These are phyloP conservation scores for Calonectria montana DNA, from an alignment of 2,329 filamentous ascomycete species.

Conservation along the genomic window DNA sequence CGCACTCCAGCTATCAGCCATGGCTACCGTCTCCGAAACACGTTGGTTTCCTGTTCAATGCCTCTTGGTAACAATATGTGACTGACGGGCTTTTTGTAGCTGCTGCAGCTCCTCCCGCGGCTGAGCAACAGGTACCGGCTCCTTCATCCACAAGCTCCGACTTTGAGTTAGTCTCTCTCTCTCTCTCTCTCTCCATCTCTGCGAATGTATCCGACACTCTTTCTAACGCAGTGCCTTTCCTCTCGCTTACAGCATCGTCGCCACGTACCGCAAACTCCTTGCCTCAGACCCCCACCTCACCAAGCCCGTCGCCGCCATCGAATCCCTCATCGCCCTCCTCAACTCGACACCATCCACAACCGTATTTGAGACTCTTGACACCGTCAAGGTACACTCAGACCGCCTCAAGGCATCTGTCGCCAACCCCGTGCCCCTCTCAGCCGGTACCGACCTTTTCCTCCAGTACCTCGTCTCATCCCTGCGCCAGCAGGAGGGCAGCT, in stretches of 20 bases:
- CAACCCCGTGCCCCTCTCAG: slow-evolving; percentile 92
- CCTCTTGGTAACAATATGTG: no score
- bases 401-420: slow-evolving; percentile 82
- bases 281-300: slow-evolving; percentile 83
- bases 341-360: slow-evolving; percentile 84
- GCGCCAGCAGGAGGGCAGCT: slow-evolving; percentile 67
- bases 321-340: slow-evolving; percentile 88
- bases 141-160: slow-evolving; percentile 26
- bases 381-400: slow-evolving; percentile 81
- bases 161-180: slow-evolving; percentile 41
- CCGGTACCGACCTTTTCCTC: slow-evolving; percentile 95
- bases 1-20: not conserved
- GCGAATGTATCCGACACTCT: not conserved
- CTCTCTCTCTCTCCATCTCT: no score
- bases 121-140: slow-evolving; percentile 34
- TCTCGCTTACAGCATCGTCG: slow-evolving; percentile 60
- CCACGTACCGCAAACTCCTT: slow-evolving; percentile 65
- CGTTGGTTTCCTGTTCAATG: slow-evolving; percentile 16
- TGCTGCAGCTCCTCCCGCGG: slow-evolving; percentile 28
- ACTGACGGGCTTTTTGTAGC: not conserved
- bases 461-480: slow-evolving; percentile 87
- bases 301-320: slow-evolving; percentile 95
- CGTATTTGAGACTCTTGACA: slow-evolving; percentile 92
- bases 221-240: not conserved
- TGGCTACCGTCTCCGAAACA: slow-evolving; percentile 35